Base-by-base conservation (phyloP, 2,329 filamentous ascomycete species). In the Paracamarosporium sp. region DNA sequence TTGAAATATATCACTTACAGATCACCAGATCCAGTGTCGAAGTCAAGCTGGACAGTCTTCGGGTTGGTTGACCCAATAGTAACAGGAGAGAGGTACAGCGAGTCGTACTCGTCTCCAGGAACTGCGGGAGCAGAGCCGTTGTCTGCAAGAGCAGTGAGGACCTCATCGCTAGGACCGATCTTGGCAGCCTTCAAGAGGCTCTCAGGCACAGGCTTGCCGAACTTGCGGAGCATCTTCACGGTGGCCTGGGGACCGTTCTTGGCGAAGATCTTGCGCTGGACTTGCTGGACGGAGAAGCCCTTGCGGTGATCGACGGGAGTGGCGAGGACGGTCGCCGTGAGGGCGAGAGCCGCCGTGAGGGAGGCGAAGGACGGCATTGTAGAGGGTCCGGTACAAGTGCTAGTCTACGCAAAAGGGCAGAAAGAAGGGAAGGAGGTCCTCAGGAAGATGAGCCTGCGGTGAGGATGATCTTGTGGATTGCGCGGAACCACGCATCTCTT, bases 21-120 rank as follows among this genome's bases (percentile, higher is more conserved):
- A 76, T 90, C 88, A 40, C 87, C 82, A 61, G 81, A 89, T 61
- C 82, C 88, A 13, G 90, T 93, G 64, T 93, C 90, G 59, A 93
- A 84, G 70, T 91, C 88, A 59, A 93, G 73, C 57, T 86, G 83
- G 61, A 91, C 71, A 3, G 79, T 84, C 65, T 88, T 86, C 69
- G 83, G 47, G 33, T 40, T 50, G 20, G 33, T 50, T n/a, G 33
- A 77, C 43, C 90, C 90, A 60, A 92, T 79, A 2, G 79, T 81
- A 45, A 92, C 85, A 0, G 88, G 85, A 62, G 62, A 65, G 53
- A 74, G 58, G 56, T 73, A 74, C 13, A 66, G 61, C 7, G 66
- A 67, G 40, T 76, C 74, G 57, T 72, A 70, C 33, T 73, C 61
- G 53, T 81, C 79, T 55, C 71, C 69, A 12, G 80, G 79, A 35